Conservation (phyloP, 345 rosid genomes). For the Melastoma malabathricum region DNA sequence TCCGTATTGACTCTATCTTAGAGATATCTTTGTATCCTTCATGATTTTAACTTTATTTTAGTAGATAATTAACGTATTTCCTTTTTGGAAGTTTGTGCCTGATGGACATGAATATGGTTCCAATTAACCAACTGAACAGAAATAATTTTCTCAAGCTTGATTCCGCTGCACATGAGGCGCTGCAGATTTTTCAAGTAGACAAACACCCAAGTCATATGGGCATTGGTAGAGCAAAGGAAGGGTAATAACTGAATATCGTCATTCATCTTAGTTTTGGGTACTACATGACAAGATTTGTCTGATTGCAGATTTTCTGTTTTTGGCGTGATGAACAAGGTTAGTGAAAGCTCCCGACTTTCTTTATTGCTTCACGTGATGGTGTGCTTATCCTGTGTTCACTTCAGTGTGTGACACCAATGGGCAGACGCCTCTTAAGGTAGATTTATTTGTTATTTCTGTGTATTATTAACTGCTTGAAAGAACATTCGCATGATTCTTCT, state of each 20-base stretch:
- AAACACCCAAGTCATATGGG: slow-evolving; percentile 99
- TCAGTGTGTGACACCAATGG: slow-evolving; percentile 91
- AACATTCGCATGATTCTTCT: slow-evolving; percentile 13
- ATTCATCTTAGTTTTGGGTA: too few relatives aligned
- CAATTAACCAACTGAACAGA: slow-evolving; percentile 37
- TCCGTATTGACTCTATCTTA: slow-evolving; percentile 57
- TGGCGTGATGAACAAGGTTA: slow-evolving; percentile 96
- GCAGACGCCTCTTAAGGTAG: slow-evolving; percentile 83
- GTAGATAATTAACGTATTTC: neutral
- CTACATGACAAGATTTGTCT: slow-evolving; percentile 13
- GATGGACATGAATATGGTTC: slow-evolving; percentile 2
- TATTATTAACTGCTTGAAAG: slow-evolving; percentile 7
- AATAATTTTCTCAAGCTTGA: slow-evolving; percentile 87
- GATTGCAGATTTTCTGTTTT: slow-evolving; percentile 83
- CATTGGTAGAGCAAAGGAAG: slow-evolving; percentile 98
- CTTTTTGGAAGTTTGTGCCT: neutral
- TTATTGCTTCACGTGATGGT: neutral
- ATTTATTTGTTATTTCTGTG: slow-evolving; percentile 7
- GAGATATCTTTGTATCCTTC: slow-evolving; percentile 72
- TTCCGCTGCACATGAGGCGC: slow-evolving; percentile 80
- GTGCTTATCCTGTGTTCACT: slow-evolving; percentile 19
- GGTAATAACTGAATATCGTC: slow-evolving; percentile 27
- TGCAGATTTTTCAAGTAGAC: slow-evolving; percentile 86
- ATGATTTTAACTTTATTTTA: too few relatives aligned
- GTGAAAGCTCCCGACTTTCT: slow-evolving; percentile 7